These are phyloP conservation scores for Neurospora crassa DNA, from an alignment of 2,329 filamentous ascomycete species.

Conservation along the genomic window DNA sequence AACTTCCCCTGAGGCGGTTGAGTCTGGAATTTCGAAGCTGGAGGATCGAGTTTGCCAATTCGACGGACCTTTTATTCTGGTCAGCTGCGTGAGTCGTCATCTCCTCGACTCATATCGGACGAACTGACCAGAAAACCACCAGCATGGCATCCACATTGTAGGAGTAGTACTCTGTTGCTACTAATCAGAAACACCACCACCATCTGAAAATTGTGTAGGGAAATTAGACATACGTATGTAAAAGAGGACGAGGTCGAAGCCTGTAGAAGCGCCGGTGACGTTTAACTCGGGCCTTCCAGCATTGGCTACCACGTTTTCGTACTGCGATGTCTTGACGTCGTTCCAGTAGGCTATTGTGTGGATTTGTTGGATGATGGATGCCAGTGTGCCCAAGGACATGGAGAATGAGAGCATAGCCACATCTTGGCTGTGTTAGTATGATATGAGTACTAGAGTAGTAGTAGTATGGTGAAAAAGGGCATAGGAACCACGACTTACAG, in stretches of 20 bases:
- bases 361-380: conserved; percentile 33
- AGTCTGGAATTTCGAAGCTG: conserved; percentile 11
- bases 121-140: conserved; percentile 33
- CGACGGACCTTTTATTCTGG: conserved; percentile 11
- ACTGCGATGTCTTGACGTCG: conserved; percentile 30
- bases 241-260: conserved; percentile 33
- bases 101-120: not conserved
- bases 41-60: conserved; percentile 16
- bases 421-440: conserved; percentile 20
- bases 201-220: not conserved
- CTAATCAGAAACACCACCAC: not conserved
- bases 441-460: not conserved
- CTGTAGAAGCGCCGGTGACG: conserved; percentile 31
- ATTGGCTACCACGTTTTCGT: conserved; percentile 25
- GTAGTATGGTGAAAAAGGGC: not conserved
- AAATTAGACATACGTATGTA: conserved; percentile 33
- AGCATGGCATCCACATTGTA: conserved; percentile 40
- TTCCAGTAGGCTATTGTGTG: conserved; percentile 31
- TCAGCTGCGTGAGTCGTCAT: not conserved
- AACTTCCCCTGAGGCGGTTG: conserved; percentile 9
- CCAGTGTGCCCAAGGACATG: conserved; percentile 26
- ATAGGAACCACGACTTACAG: conserved; percentile 24
- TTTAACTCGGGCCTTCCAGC: conserved; percentile 30
- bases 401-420: conserved; percentile 30
- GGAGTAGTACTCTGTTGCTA: conserved; percentile 35